Evolutionary conservation across 1,284 basidiomycete genomes (phyloP).

Genomic region (Tilletiopsis washingtonensis): DNA sequence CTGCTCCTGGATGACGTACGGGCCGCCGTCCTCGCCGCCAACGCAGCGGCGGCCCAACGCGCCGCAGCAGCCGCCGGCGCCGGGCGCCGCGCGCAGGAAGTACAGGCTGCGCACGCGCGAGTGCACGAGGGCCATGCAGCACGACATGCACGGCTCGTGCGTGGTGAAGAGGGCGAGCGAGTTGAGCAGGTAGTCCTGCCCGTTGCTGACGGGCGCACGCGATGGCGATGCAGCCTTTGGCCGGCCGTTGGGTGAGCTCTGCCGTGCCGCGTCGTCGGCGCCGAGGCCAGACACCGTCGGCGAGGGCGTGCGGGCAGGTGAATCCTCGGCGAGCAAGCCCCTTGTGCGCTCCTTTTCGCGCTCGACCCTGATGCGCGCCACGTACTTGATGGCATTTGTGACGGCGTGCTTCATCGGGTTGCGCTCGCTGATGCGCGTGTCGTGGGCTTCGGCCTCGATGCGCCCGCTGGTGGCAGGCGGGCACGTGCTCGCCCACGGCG

Average conservation of each 20-base stretch:
- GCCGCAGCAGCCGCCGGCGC: constrained; percentile 38
- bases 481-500: neutral
- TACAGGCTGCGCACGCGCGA: constrained; percentile 32
- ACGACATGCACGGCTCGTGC: constrained; percentile 44
- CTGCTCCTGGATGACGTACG: constrained; percentile 49
- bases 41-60: constrained; percentile 7
- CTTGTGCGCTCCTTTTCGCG: constrained; percentile 1
- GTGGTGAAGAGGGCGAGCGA: constrained; percentile 34
- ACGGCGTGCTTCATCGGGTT: constrained; percentile 43
- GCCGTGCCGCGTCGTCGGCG: neutral
- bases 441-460: constrained; percentile 30
- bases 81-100: constrained; percentile 33
- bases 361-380: constrained; percentile 16
- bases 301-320: neutral
- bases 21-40: constrained; percentile 29
- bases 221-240: neutral
- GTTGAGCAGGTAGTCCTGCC: constrained; percentile 42
- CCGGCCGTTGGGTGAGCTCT: neutral
- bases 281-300: neutral
- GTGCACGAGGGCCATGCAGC: constrained; percentile 44
- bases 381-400: constrained; percentile 19
- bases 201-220: constrained; percentile 12
- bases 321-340: neutral
- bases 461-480: neutral
- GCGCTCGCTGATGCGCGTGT: constrained; percentile 16